Evolutionary conservation across 768 basidiomycete genomes (phyloP), one percentile per base, ranked within the genome.

Genomic region (Tulasnella sp.): DNA sequence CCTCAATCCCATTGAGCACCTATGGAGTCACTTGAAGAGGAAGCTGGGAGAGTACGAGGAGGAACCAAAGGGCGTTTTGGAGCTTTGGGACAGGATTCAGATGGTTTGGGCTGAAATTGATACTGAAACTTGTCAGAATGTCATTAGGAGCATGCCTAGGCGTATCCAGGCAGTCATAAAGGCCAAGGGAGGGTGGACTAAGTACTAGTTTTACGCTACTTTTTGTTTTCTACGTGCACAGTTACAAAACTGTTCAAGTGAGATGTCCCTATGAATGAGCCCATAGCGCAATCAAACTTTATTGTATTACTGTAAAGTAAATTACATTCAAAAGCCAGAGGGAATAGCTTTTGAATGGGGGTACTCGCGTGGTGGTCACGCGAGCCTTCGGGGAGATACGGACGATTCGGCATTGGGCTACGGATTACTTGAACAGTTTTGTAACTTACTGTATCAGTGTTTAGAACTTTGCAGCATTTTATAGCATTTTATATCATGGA

Each of bases 1-100:
- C 44, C 61, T 77, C 37, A 77, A 77, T 73, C 76, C 76, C 11
- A 77, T 77, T 51, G 76, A 77, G 44, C 69, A 77, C 42, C 26
- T 74, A 26, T 77, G 76, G 76, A 1, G n/a, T 32, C n/a, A 73
- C 61, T 23, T 77, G 72, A 77, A 77, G 42, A 74, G 29, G 35
- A 26, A 73, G 61, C 29, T 77, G 35, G 23, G 35, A n/a, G 70
- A 37, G n/a, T 73, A 42, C 20, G 29, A 32, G 39, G 39, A 71
- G 44, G 23, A 23, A 0, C 61, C 76, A 16, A 32, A 23, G 69
- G 69, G 70, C 29, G 26, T 73, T 32, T 32, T n/a, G n/a, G 69
- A 77, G 26, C 42, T 77, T n/a, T 75, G 74, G 78, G 32, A 48
- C 15, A 29, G 29, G 46, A 40, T 75, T 29, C 46, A 75, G 29